Conservation (phyloP, 208 protist genomes). For the Sergeia podlipaevii region DNA sequence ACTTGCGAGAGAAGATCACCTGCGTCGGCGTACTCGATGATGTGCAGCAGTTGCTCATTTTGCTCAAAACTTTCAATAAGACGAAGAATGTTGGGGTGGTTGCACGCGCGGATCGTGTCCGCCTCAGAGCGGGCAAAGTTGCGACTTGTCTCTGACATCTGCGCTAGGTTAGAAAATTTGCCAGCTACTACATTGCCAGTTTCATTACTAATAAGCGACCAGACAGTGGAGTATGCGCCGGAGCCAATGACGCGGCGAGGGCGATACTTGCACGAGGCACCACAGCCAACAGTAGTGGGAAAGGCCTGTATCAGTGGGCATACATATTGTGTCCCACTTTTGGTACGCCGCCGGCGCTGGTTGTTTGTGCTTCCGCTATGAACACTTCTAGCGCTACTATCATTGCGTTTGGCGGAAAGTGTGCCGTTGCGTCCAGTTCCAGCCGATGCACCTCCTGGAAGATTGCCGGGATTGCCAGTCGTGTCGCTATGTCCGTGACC, state of each 20-base stretch:
- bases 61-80: slow-evolving; percentile 44
- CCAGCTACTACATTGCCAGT: slow-evolving; percentile 45
- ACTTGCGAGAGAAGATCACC: slow-evolving; percentile 72
- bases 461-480: too few species aligned
- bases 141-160: slow-evolving; percentile 28
- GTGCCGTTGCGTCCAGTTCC: too few species aligned
- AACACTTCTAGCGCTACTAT: too few species aligned
- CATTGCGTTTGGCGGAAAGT: too few species aligned
- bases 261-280: slow-evolving; percentile 47
- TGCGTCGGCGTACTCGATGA: slow-evolving; percentile 78
- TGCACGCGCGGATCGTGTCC: slow-evolving; percentile 43
- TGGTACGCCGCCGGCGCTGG: not conserved
- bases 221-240: slow-evolving; percentile 61
- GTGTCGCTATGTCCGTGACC: too few species aligned
- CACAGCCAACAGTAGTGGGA: slow-evolving; percentile 33
- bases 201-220: slow-evolving; percentile 49
- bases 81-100: slow-evolving; percentile 70
- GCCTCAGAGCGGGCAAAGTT: slow-evolving; percentile 46
- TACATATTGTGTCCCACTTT: slow-evolving; percentile 20
- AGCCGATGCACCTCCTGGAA: too few species aligned
- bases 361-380: too few species aligned
- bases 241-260: slow-evolving; percentile 38
- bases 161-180: slow-evolving; percentile 42
- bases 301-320: slow-evolving; percentile 46
- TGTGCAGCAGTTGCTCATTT: slow-evolving; percentile 35